Conservation (phyloP, 331 rosid genomes). For the Pyrus hybrid region DNA sequence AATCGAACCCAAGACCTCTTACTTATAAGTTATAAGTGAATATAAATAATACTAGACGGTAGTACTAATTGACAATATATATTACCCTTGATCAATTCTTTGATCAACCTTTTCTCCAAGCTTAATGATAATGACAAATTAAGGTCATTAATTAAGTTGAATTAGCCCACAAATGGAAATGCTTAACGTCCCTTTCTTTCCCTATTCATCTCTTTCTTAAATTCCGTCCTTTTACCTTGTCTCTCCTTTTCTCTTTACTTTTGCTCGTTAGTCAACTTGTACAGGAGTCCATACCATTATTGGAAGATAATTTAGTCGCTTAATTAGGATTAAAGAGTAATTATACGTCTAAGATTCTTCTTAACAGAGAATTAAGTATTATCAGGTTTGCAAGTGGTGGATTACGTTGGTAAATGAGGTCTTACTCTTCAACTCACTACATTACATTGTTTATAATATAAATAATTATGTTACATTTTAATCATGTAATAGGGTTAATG, state of each 20-base stretch:
- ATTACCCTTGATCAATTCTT: too few species aligned
- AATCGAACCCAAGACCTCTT: accelerated
- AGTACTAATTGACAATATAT: too few species aligned
- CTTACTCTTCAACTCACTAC: too few species aligned
- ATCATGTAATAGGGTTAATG: too few species aligned
- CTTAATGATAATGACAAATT: background rate
- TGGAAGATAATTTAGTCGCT: background rate
- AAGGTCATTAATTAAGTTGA: background rate
- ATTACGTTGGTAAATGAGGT: too few species aligned
- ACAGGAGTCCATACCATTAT: background rate
- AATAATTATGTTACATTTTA: too few species aligned
- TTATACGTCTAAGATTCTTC: background rate
- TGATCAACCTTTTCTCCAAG: background rate
- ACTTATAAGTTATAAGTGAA: too few species aligned
- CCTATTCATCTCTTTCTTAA: background rate
- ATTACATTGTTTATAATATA: too few species aligned
- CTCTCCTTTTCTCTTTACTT: background rate
- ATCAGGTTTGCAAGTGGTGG: too few species aligned
- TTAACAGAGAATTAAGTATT: background rate
- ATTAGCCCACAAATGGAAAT: background rate
- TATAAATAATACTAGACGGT: too few species aligned
- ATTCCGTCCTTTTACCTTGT: too few species aligned
- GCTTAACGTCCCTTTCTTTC: background rate
- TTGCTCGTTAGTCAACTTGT: background rate
- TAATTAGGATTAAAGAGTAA: background rate